Conservation (phyloP, 805 yeast species). For the Candida argentea region DNA sequence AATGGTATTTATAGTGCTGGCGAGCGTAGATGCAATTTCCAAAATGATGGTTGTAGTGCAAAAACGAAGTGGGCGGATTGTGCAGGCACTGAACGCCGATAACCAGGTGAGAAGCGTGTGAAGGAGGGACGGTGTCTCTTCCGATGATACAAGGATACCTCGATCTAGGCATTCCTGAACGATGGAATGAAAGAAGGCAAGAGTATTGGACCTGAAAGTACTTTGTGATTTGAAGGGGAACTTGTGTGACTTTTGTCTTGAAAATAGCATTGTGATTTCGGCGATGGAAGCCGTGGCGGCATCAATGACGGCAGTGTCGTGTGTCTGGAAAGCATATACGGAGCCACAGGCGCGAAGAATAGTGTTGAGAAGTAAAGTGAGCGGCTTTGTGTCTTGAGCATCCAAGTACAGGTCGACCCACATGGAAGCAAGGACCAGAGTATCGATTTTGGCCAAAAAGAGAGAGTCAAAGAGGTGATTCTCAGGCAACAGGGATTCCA, state of each 20-base stretch:
- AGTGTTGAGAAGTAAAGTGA: slow-evolving; percentile 58
- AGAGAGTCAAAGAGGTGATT: slow-evolving; percentile 21
- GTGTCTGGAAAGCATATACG: slow-evolving; percentile 52
- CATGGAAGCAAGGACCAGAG: slow-evolving; percentile 26
- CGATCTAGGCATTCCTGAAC: too few relatives aligned
- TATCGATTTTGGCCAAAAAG: slow-evolving; percentile 19
- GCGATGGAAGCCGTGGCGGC: slow-evolving; percentile 64
- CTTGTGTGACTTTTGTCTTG: slow-evolving; percentile 54
- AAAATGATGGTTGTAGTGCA: slow-evolving; percentile 53
- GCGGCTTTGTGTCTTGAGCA: slow-evolving; percentile 30
- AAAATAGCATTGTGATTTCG: slow-evolving; percentile 58
- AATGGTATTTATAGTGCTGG: slow-evolving; percentile 35
- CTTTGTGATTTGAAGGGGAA: slow-evolving; percentile 40
- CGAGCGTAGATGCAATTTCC: slow-evolving; percentile 49
- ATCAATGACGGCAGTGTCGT: slow-evolving; percentile 63
- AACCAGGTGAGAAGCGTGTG: slow-evolving; percentile 70
- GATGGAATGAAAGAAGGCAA: too few relatives aligned
- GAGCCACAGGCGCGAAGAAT: slow-evolving; percentile 67
- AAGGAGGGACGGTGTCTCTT: too few relatives aligned
- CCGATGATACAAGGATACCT: too few relatives aligned
- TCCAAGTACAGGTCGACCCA: slow-evolving; percentile 26
- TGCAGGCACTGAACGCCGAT: slow-evolving; percentile 58
- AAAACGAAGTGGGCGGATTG: slow-evolving; percentile 61
- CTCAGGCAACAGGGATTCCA: slow-evolving; percentile 18
- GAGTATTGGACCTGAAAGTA: slow-evolving; percentile 27